Percentiles rank a stretch among this genome's conserved stretches.
phyloP scores from a whole-genome alignment of 2,329 filamentous ascomycete genomes.

The Cladosporium sp. region DNA sequence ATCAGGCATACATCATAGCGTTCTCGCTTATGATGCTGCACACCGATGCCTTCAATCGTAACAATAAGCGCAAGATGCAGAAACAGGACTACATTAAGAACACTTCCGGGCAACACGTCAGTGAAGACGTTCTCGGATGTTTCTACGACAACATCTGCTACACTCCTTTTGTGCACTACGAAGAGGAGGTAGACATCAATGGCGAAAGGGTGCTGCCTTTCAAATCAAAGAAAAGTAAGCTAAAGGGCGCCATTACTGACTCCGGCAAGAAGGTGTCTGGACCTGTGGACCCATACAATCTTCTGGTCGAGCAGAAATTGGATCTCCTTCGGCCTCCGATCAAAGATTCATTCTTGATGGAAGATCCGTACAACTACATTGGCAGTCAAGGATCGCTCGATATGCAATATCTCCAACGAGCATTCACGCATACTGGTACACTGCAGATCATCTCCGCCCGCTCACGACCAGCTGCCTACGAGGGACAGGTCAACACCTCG shows the following conservation, averaged over 20 bases:
- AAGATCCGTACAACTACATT: conserved; percentile 86
- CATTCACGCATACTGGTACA: conserved; percentile 86
- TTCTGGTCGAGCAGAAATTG: conserved; percentile 86
- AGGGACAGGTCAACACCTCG: conserved; percentile 57
- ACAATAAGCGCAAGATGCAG: conserved; percentile 99
- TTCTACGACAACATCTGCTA: conserved; percentile 99
- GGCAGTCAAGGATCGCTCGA: conserved; percentile 74
- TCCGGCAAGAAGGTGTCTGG: conserved; percentile 64
- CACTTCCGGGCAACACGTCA: conserved; percentile 84
- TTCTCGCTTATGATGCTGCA: conserved; percentile 96
- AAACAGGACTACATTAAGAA: conserved; percentile 94
- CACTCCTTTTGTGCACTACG: conserved; percentile 95
- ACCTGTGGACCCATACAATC: conserved; percentile 80
- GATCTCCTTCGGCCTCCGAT: conserved; percentile 78
- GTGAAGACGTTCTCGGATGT: conserved; percentile 86
- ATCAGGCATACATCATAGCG: conserved; percentile 97
- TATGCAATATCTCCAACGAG: conserved; percentile 75
- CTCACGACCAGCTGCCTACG: conserved; percentile 91
- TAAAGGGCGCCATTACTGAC: conserved; percentile 63
- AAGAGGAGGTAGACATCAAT: conserved; percentile 82
- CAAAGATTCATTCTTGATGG: conserved; percentile 86
- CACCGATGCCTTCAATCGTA: conserved; percentile 99
- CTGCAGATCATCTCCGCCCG: conserved; percentile 92
- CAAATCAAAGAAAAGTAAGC: conserved; percentile 67
- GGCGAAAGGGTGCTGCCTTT: conserved; percentile 67